Evolutionary conservation across 331 rosid genomes (phyloP).

Genomic region (Spiraea crenata): DNA sequence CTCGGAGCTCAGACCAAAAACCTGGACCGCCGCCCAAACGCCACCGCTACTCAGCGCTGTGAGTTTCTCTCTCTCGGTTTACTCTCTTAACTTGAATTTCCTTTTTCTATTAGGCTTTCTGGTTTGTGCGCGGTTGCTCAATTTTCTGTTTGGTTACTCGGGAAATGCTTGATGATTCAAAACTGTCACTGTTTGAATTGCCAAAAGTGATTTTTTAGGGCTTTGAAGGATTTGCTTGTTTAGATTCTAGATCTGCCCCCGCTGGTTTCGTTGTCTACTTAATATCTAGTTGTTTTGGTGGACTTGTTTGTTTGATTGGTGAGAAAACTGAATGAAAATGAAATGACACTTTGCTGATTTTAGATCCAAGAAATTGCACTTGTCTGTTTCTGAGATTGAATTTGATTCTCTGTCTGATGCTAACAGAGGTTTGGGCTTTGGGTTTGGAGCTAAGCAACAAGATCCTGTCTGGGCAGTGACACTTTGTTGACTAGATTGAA

Average conservation of each 20-base stretch:
- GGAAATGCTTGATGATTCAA: neutral
- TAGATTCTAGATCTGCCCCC: too few species aligned
- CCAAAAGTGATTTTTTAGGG: too few species aligned
- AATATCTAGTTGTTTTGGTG: neutral
- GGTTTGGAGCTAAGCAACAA: neutral
- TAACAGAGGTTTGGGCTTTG: neutral
- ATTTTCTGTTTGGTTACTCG: neutral
- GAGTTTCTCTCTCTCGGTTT: neutral
- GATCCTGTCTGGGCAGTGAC: neutral
- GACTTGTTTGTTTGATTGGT: neutral
- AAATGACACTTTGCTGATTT: too few species aligned
- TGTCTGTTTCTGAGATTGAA: too few species aligned
- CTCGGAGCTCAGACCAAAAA: neutral
- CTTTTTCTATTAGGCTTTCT: neutral
- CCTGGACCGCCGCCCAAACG: neutral
- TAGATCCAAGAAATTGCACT: too few species aligned
- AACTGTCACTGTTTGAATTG: too few species aligned
- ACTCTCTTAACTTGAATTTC: neutral
- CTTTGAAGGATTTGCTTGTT: too few species aligned
- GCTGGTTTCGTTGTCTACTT: neutral
- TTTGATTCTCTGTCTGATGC: neutral
- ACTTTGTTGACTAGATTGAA: neutral
- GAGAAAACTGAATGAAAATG: too few species aligned
- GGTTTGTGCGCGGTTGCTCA: neutral
- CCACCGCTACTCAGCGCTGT: conserved; percentile 4